Conservation (phyloP, 305 asterid species). For the Fraxinus dipetala region DNA sequence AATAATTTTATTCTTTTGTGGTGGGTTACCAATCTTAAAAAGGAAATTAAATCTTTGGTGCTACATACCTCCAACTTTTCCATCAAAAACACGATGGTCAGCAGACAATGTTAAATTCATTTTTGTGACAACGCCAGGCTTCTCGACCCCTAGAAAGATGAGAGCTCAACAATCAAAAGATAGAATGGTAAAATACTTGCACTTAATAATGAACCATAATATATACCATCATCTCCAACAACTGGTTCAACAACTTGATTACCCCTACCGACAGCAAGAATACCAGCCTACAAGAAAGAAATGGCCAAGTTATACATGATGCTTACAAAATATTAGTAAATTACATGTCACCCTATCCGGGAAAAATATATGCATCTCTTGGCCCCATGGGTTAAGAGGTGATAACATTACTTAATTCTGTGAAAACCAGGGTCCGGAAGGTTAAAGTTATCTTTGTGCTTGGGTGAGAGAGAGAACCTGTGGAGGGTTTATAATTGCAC, state of each 20-base stretch:
- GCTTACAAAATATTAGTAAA: not conserved
- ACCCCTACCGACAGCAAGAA: conserved; percentile 94
- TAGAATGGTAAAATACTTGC: conserved; percentile 1
- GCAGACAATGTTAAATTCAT: conserved; percentile 85
- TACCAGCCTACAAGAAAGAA: conserved; percentile 72
- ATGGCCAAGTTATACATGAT: not conserved
- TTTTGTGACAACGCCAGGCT: conserved; percentile 68
- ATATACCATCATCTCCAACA: conserved; percentile 67
- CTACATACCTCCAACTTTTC: conserved; percentile 80
- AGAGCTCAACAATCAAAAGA: conserved; percentile 8
- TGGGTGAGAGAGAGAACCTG: conserved; percentile 57
- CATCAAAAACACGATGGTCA: conserved; percentile 92
- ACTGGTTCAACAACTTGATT: conserved; percentile 83
- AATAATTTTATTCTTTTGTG: not conserved
- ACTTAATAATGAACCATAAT: conserved; percentile 11
- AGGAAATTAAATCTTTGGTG: conserved; percentile 1
- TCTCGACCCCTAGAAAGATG: conserved; percentile 63
- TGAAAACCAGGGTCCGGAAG: not conserved
- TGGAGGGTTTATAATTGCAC: conserved; percentile 96
- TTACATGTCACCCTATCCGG: too few relatives aligned
- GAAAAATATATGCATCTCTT: too few relatives aligned
- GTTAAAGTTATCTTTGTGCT: not conserved
- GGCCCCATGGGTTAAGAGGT: not conserved
- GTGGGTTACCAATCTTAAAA: not conserved
- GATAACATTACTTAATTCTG: not conserved